These are phyloP conservation scores for Trapa incisa DNA, from an alignment of 345 rosid species.

Conservation along the genomic window DNA sequence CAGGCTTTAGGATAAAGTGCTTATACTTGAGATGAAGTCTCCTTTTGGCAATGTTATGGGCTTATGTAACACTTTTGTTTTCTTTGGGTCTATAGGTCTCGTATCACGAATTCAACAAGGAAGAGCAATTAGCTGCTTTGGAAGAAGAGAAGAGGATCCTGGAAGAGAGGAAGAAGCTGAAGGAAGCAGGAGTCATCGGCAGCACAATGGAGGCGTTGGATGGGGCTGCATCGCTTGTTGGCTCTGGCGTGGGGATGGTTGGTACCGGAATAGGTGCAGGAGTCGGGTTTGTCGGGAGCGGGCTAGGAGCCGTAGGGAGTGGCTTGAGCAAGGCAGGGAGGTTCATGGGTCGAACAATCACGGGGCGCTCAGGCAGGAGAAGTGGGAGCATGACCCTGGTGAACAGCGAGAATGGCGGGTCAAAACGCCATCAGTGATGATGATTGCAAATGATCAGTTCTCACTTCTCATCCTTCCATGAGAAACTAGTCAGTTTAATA, in stretches of 20 bases:
- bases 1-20: not conserved
- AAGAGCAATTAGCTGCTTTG: conserved; percentile 72
- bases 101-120: conserved; percentile 58
- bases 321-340: conserved; percentile 77
- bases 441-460: not conserved
- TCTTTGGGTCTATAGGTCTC: conserved; percentile 26
- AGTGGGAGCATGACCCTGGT: conserved; percentile 64
- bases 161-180: conserved; percentile 67
- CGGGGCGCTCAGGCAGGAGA: conserved; percentile 45
- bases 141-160: conserved; percentile 76
- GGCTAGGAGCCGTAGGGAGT: conserved; percentile 59
- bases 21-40: not conserved
- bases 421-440: conserved; percentile 18
- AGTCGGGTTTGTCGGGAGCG: conserved; percentile 43
- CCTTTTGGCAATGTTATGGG: not conserved
- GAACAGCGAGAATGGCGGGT: conserved; percentile 36
- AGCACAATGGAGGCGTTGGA: conserved; percentile 79
- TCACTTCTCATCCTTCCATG: not conserved
- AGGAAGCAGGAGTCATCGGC: conserved; percentile 83
- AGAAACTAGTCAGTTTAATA: not conserved
- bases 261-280: conserved; percentile 72
- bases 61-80: not conserved
- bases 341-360: conserved; percentile 71
- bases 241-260: conserved; percentile 51
- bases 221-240: conserved; percentile 49